phyloP scores from a whole-genome alignment of 2,329 filamentous ascomycete genomes.

The Clathrospora elynae region DNA sequence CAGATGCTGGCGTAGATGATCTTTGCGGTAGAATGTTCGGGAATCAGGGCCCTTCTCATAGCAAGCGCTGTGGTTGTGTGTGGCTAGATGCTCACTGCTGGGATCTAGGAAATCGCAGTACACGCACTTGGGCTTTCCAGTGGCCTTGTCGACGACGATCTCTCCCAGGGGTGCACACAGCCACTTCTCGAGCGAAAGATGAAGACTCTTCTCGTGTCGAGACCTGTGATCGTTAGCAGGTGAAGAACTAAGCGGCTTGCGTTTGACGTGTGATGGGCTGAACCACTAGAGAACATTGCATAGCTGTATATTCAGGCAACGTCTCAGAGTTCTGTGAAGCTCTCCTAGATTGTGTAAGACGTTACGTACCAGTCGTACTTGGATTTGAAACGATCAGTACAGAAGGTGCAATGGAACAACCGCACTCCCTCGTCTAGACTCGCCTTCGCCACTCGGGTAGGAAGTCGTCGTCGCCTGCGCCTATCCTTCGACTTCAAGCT shows the following conservation, averaged over 20 bases:
- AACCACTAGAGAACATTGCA: no score
- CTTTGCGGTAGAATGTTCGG: slow-evolving; percentile 67
- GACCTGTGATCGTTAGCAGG: slow-evolving; percentile 38
- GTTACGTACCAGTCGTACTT: slow-evolving; percentile 48
- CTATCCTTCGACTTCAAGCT: slow-evolving; percentile 60
- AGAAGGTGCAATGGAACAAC: slow-evolving; percentile 49
- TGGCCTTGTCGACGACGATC: slow-evolving; percentile 61
- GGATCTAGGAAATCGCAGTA: slow-evolving; percentile 64
- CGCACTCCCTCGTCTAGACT: slow-evolving; percentile 30
- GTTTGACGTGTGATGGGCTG: background rate
- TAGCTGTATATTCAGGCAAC: no score
- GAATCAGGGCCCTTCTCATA: slow-evolving; percentile 69
- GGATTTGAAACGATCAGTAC: slow-evolving; percentile 48
- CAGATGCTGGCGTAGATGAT: slow-evolving; percentile 66
- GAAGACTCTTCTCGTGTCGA: slow-evolving; percentile 49
- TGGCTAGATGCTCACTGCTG: slow-evolving; percentile 61
- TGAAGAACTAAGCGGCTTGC: background rate
- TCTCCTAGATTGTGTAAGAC: no score
- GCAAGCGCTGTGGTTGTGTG: slow-evolving; percentile 66
- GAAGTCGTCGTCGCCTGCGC: slow-evolving; percentile 59
- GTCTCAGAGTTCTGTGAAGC: no score
- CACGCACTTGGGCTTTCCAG: slow-evolving; percentile 62
- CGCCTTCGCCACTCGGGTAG: slow-evolving; percentile 45
- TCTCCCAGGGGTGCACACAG: slow-evolving; percentile 65
- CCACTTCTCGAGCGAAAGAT: slow-evolving; percentile 49